Percentiles rank a stretch among this genome's conserved stretches.
Conservation (phyloP, 768 basidiomycete genomes). For the Cubamyces lactineus region DNA sequence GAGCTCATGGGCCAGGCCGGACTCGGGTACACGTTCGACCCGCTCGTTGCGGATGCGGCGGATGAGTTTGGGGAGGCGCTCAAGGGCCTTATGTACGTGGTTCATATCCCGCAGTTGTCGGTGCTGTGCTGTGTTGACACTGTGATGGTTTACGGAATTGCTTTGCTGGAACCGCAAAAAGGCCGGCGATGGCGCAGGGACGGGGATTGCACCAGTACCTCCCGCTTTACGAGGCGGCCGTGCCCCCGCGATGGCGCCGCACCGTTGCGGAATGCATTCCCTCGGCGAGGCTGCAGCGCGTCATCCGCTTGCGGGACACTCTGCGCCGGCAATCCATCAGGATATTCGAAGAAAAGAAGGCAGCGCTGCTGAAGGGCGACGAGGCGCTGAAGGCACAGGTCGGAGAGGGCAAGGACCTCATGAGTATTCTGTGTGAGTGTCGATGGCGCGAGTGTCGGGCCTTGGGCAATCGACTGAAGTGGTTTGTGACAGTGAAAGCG, state of each 20-base stretch:
- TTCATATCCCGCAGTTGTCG: background rate
- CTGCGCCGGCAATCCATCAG: constrained; percentile 15
- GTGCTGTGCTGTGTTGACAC: background rate
- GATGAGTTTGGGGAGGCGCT: constrained; percentile 14
- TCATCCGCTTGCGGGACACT: constrained; percentile 17
- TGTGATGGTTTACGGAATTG: no score
- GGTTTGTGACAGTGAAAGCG: constrained; percentile 25
- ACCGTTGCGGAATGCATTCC: constrained; percentile 22
- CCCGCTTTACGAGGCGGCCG: constrained; percentile 38
- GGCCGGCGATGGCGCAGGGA: constrained; percentile 17
- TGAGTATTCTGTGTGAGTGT: constrained; percentile 30
- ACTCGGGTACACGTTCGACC: constrained; percentile 44
- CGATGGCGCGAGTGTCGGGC: no score
- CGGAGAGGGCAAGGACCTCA: constrained; percentile 29
- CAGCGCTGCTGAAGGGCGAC: constrained; percentile 21
- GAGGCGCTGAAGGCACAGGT: constrained; percentile 20
- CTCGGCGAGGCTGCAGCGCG: constrained; percentile 6
- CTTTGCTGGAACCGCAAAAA: background rate
- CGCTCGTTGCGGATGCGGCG: constrained; percentile 36
- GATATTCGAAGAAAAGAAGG: constrained; percentile 27
- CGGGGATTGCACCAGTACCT: constrained; percentile 52
- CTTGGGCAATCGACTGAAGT: background rate
- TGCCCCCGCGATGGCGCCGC: constrained; percentile 40
- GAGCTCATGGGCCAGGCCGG: constrained; percentile 51
- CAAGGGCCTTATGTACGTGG: constrained; percentile 35